Evolutionary conservation across 805 yeast species (phyloP).

Genomic region (Candida alai): DNA sequence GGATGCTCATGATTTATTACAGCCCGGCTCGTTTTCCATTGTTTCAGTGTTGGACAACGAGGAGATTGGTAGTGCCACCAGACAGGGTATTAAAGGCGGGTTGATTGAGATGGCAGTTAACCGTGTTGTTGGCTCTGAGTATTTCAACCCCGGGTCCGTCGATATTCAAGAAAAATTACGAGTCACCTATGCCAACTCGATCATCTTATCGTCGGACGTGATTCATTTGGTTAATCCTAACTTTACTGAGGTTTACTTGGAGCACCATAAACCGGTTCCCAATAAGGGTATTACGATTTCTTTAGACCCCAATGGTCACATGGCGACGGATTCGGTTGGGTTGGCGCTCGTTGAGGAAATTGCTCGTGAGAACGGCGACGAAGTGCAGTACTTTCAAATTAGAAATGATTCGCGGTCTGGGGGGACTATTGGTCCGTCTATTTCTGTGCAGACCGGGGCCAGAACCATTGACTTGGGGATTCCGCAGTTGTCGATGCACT

Average conservation of each 20-base stretch:
- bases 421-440: constrained; percentile 81
- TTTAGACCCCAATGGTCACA: constrained; percentile 74
- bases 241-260: constrained; percentile 63
- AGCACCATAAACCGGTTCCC: constrained; percentile 75
- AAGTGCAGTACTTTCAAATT: constrained; percentile 78
- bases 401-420: constrained; percentile 84
- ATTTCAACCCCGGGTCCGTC: constrained; percentile 15
- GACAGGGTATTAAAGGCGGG: constrained; percentile 83
- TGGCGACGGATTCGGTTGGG: constrained; percentile 80
- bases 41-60: constrained; percentile 76
- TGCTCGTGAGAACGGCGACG: constrained; percentile 61
- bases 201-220: constrained; percentile 81
- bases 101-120: constrained; percentile 60
- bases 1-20: constrained; percentile 18
- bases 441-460: constrained; percentile 63
- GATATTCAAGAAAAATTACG: constrained; percentile 27
- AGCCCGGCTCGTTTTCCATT: constrained; percentile 43
- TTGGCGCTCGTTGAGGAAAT: constrained; percentile 66
- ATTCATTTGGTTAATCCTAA: constrained; percentile 81
- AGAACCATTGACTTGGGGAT: constrained; percentile 79
- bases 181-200: constrained; percentile 65
- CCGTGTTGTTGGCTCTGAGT: constrained; percentile 43
- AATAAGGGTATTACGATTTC: constrained; percentile 71
- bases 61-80: constrained; percentile 76
- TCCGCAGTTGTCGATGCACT: constrained; percentile 83